Percentiles rank a stretch among this genome's conserved stretches.
phyloP scores from a whole-genome alignment of 257 asterid genomes.

The Solanum rostratum region DNA sequence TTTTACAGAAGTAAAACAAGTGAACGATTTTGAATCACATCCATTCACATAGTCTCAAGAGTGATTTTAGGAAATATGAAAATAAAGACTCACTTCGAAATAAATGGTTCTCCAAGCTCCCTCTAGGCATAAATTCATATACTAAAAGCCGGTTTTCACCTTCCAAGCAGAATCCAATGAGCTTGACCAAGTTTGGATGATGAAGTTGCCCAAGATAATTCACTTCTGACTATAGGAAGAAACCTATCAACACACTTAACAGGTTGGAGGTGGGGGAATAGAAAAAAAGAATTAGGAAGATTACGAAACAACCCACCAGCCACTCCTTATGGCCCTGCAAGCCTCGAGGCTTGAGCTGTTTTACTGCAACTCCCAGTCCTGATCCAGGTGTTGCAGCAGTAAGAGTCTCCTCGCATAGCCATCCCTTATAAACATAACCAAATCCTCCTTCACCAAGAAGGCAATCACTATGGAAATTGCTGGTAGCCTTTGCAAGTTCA shows the following conservation, averaged over 20 bases:
- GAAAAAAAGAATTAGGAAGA: background rate
- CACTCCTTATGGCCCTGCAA: constrained; percentile 39
- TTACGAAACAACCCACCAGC: constrained; percentile 16
- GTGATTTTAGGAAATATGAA: background rate
- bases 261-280: background rate
- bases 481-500: constrained; percentile 23
- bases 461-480: constrained; percentile 6
- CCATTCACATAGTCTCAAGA: background rate
- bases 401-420: constrained; percentile 17
- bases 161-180: constrained; percentile 30
- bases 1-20: background rate
- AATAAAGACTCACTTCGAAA: constrained; percentile 11
- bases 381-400: constrained; percentile 10
- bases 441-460: constrained; percentile 41
- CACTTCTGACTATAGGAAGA: constrained; percentile 26
- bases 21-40: background rate
- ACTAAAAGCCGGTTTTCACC: constrained; percentile 29
- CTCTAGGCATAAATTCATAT: constrained; percentile 33
- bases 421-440: constrained; percentile 33
- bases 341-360: constrained; percentile 25
- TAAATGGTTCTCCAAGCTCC: constrained; percentile 29
- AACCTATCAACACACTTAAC: background rate
- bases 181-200: constrained; percentile 33
- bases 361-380: constrained; percentile 29
- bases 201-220: constrained; percentile 27